A percentile compares a stretch with the other conserved stretches of the same genome.
Evolutionary conservation across 305 asterid species (phyloP).

Genomic region (Rubia balearica): DNA sequence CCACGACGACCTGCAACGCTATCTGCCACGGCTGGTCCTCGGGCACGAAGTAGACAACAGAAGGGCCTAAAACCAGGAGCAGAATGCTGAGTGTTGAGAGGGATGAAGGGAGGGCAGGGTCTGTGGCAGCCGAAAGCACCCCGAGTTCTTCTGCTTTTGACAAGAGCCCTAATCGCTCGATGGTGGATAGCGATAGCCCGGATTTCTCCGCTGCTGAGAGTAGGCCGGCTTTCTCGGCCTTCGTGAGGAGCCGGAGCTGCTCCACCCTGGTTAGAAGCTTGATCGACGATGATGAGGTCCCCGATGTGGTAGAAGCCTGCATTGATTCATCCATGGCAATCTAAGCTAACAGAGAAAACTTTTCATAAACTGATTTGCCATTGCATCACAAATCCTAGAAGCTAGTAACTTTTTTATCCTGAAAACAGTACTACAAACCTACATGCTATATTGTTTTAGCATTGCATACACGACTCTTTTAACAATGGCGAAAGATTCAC

Average conservation of each 20-base stretch:
- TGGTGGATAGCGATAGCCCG: conserved; percentile 58
- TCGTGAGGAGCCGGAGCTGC: conserved; percentile 71
- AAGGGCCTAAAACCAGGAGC: conserved; percentile 56
- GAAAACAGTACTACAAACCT: too few relatives aligned
- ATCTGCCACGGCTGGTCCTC: conserved; percentile 86
- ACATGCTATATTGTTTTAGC: too few relatives aligned
- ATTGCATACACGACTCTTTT: too few relatives aligned
- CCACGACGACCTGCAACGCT: conserved; percentile 59
- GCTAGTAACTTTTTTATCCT: too few relatives aligned
- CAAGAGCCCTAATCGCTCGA: conserved; percentile 74
- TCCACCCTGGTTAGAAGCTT: conserved; percentile 78
- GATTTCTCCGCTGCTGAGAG: conserved; percentile 85
- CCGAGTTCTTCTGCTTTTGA: conserved; percentile 83
- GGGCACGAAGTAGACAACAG: conserved; percentile 59
- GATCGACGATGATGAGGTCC: conserved; percentile 32
- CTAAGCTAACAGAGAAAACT: conserved; percentile 11
- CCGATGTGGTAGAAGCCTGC: conserved; percentile 25
- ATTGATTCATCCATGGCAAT: conserved; percentile 35
- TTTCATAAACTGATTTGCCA: too few relatives aligned
- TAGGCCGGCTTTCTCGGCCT: conserved; percentile 86
- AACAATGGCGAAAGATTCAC: too few relatives aligned
- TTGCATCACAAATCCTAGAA: too few relatives aligned
- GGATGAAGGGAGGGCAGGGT: conserved; percentile 58
- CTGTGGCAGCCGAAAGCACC: conserved; percentile 72
- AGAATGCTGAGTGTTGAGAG: conserved; percentile 51